Conservation (phyloP, 2,329 filamentous ascomycete species). For the Fusarium longipes region DNA sequence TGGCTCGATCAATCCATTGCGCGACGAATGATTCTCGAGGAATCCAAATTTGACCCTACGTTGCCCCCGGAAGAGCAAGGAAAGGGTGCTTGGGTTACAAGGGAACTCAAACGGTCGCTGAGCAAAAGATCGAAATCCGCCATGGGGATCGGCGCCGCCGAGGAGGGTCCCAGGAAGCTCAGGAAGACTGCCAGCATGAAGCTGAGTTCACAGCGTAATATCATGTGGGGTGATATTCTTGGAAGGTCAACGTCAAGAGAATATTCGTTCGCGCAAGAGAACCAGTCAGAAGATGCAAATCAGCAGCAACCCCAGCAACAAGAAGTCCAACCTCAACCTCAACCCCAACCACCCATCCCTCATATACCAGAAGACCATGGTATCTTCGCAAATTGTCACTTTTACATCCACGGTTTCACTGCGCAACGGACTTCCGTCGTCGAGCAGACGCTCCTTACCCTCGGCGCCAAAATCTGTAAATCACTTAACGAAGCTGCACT, state of each 20-base stretch:
- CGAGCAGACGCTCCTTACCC: slow-evolving; percentile 59
- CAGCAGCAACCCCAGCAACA: slow-evolving; percentile 15
- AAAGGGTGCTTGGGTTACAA: slow-evolving; percentile 75
- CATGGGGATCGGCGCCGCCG: slow-evolving; percentile 56
- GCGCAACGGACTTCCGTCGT: slow-evolving; percentile 62
- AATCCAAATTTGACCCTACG: slow-evolving; percentile 82
- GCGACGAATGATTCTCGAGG: slow-evolving; percentile 91
- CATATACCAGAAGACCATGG: slow-evolving; percentile 44
- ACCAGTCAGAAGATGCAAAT: slow-evolving; percentile 18
- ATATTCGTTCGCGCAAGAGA: slow-evolving; percentile 49
- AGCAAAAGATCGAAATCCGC: slow-evolving; percentile 70
- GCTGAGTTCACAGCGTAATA: slow-evolving; percentile 80
- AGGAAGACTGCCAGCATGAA: slow-evolving; percentile 89
- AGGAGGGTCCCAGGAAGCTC: slow-evolving; percentile 80
- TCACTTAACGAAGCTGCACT: slow-evolving; percentile 57
- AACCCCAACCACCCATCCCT: slow-evolving; percentile 24
- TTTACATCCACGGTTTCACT: slow-evolving; percentile 71
- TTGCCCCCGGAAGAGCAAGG: slow-evolving; percentile 78
- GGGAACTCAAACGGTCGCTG: slow-evolving; percentile 58
- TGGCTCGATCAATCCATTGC: slow-evolving; percentile 88
- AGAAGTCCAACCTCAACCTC: slow-evolving; percentile 15
- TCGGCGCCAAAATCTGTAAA: slow-evolving; percentile 58
- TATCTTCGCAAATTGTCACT: slow-evolving; percentile 67
- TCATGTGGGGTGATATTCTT: slow-evolving; percentile 92
- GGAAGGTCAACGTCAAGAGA: slow-evolving; percentile 56